Evolutionary conservation across 192 early-diverging fungal genomes (phyloP), one percentile per base, ranked within the genome.

Genomic region (Spinellus fusiger): DNA sequence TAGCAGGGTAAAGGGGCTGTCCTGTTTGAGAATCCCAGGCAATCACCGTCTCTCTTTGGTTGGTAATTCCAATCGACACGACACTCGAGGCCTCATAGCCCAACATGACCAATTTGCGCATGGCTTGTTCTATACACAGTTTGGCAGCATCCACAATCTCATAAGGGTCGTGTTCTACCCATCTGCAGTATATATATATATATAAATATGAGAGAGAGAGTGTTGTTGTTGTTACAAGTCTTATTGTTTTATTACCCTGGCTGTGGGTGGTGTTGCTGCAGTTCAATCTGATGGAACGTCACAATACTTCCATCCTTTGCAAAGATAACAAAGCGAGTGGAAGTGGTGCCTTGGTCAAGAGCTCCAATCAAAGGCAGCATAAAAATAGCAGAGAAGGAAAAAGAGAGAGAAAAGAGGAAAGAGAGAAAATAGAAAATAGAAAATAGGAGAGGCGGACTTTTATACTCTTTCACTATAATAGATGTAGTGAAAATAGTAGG

Each of bases 321-420:
- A 70, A 98, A 95, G 62, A 98, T 83, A 31, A 98, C 86, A 73
- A 98, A 95, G 26, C 95, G 86, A 28, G 95, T 85, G 46, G 89
- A 90, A 25, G 89, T 86, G 13, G 95, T 98, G 61, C 95, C 95
- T 77, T 98, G 92, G 81, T 98, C 95, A 61, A 98, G 93, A 63
- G 93, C 78, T 34, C 88, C 93, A 33, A 92, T 66, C 69, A 83
- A 89, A 49, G 57, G 51, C 22, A 75, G 79, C 80, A 78, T 78
- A 12, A 20, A 64, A 40, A 37, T 34, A 22, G 33, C 23, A 61
- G 27, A 51, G 29, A 49, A 27, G 28, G 15, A 32, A 53, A 52
- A 53, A 26, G 49, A 29, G 32, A 13, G 29, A 53, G 8, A 46
- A 33, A 51, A 40, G 27, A 23, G 27, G 22, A 56, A 25, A n/a